These are phyloP conservation scores for Tubosaeta sp. DNA, from an alignment of 768 basidiomycete genomes.

Conservation along the genomic window DNA sequence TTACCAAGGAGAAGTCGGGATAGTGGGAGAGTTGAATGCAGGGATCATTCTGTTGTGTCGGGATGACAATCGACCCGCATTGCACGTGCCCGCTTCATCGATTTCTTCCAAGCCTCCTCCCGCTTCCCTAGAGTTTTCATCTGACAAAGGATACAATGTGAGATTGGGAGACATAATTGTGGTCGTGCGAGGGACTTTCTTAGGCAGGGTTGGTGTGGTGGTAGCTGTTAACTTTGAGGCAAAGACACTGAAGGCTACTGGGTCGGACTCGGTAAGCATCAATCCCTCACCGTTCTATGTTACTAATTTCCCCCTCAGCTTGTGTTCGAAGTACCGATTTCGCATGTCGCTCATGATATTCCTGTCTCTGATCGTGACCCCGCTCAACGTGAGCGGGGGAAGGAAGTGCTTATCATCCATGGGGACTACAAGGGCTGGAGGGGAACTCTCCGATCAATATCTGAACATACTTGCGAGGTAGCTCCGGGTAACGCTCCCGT, in stretches of 20 bases:
- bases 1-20: too few species aligned
- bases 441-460: background rate
- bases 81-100: too few species aligned
- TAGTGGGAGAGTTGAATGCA: too few species aligned
- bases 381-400: background rate
- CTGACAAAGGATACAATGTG: background rate
- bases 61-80: too few species aligned
- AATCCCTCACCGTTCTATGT: background rate
- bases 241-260: background rate
- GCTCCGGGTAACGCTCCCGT: background rate
- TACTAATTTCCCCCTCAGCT: background rate
- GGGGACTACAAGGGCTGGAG: slow-evolving; percentile 4
- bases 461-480: background rate
- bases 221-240: background rate
- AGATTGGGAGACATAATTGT: background rate
- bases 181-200: background rate
- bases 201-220: background rate
- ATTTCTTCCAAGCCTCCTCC: too few species aligned
- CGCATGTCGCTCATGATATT: background rate
- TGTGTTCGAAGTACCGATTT: background rate
- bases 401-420: slow-evolving; percentile 1
- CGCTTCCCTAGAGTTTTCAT: background rate
- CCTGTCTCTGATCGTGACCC: background rate
- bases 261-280: background rate
- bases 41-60: too few species aligned